These are phyloP conservation scores for Berberis thunbergii DNA, from an alignment of 164 flowering plant genomes.

Conservation along the genomic window DNA sequence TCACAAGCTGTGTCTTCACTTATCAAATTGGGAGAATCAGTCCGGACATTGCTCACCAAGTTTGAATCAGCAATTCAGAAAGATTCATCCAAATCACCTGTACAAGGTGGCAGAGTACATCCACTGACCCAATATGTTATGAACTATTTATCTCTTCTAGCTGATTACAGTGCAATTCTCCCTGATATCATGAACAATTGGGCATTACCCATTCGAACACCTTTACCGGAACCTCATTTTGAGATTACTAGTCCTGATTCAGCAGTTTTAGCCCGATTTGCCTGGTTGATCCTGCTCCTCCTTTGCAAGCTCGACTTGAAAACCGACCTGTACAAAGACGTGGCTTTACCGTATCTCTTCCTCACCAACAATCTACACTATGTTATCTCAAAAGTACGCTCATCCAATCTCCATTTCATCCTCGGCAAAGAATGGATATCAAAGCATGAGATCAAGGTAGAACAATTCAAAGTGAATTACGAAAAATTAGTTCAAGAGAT, in stretches of 20 bases:
- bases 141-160: slow-evolving; percentile 36
- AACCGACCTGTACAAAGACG: slow-evolving; percentile 45
- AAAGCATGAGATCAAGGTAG: slow-evolving; percentile 36
- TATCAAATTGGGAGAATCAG: slow-evolving; percentile 42
- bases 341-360: slow-evolving; percentile 44
- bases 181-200: slow-evolving; percentile 35
- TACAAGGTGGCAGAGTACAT: slow-evolving; percentile 46
- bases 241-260: slow-evolving; percentile 17
- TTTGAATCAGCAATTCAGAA: slow-evolving; percentile 50
- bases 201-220: slow-evolving; percentile 24
- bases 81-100: slow-evolving; percentile 31
- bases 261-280: slow-evolving; percentile 24
- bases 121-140: slow-evolving; percentile 38
- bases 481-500: slow-evolving; percentile 36
- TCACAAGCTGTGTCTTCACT: slow-evolving; percentile 38
- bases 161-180: slow-evolving; percentile 38
- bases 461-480: slow-evolving; percentile 37
- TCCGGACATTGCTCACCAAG: slow-evolving; percentile 30
- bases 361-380: slow-evolving; percentile 55
- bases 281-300: slow-evolving; percentile 61
- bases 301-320: slow-evolving; percentile 61
- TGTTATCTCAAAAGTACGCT: slow-evolving; percentile 33
- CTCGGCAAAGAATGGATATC: slow-evolving; percentile 60
- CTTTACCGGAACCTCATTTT: slow-evolving; percentile 28
- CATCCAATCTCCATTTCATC: slow-evolving; percentile 34